Conservation (phyloP, 1,139 yeast species). For the Geotrichum cucujoidarum region DNA sequence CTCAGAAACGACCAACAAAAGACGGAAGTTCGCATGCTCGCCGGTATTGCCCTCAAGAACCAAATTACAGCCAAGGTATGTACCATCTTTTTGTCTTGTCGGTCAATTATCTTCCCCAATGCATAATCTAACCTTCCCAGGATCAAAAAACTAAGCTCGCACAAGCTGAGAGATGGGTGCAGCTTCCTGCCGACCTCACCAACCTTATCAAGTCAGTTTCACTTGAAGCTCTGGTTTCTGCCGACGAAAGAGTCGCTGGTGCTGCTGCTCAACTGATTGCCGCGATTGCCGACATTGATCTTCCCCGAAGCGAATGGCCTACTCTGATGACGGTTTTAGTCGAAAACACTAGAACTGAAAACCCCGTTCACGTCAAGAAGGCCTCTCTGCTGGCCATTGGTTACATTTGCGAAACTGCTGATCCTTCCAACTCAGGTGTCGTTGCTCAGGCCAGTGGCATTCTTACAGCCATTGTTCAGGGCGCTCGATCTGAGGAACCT, state of each 20-base stretch:
- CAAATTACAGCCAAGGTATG: conserved; percentile 63
- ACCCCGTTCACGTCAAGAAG: conserved; percentile 73
- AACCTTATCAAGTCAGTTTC: conserved; percentile 56
- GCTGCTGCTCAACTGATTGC: conserved; percentile 93
- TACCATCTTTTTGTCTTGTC: no score
- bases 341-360: conserved; percentile 74
- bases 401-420: conserved; percentile 91
- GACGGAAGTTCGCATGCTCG: conserved; percentile 85
- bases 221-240: conserved; percentile 56
- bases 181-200: conserved; percentile 52
- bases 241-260: conserved; percentile 76
- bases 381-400: conserved; percentile 88
- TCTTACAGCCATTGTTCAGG: conserved; percentile 92
- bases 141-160: conserved; percentile 32
- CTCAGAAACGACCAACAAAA: conserved; percentile 61
- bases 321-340: conserved; percentile 78
- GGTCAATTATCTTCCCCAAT: not conserved
- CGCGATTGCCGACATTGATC: conserved; percentile 90
- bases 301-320: conserved; percentile 85
- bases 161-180: conserved; percentile 51
- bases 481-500: conserved; percentile 81
- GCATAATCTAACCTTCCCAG: conserved; percentile 29
- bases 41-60: conserved; percentile 84
- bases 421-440: conserved; percentile 74
- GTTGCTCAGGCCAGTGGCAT: conserved; percentile 86